Evolutionary conservation across 495 filamentous ascomycete genomes (phyloP).

Genomic region (Halenospora varia): DNA sequence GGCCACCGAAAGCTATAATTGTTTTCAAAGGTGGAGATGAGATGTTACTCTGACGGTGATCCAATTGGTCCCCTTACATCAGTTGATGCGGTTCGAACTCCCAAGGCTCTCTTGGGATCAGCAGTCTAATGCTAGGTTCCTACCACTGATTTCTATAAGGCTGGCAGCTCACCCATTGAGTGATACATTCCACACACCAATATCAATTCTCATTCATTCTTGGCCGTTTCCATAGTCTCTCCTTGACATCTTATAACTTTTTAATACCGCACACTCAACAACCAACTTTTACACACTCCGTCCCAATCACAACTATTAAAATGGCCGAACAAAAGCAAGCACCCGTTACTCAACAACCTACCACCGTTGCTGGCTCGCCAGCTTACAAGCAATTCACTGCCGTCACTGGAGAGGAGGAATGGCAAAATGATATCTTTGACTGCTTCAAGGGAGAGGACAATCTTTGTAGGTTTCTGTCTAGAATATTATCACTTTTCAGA

Average conservation of each 20-base stretch:
- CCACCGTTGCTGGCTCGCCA: constrained; percentile 1
- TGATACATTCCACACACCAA: background rate
- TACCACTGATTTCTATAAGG: background rate
- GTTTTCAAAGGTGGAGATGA: constrained; percentile 10
- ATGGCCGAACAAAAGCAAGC: background rate
- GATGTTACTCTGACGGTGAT: background rate
- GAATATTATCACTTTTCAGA: background rate
- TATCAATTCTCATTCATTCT: background rate
- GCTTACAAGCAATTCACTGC: constrained; percentile 6
- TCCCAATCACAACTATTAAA: background rate
- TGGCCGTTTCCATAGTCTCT: background rate
- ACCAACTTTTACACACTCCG: background rate
- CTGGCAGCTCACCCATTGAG: background rate
- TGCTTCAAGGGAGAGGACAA: constrained; percentile 32
- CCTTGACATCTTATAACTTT: background rate
- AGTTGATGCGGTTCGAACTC: background rate
- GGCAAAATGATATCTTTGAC: constrained; percentile 34
- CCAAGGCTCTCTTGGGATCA: background rate
- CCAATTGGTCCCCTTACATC: background rate
- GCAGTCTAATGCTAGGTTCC: background rate
- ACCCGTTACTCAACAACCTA: constrained; percentile 6
- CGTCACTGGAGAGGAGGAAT: constrained; percentile 25
- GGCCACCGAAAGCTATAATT: background rate
- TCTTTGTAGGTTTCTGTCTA: constrained; percentile 11
- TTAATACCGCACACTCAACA: background rate